A percentile compares a stretch with the other conserved stretches of the same genome.
Evolutionary conservation across 2,329 filamentous ascomycete species (phyloP).

Genomic region (Phyllosticta citribraziliensis): DNA sequence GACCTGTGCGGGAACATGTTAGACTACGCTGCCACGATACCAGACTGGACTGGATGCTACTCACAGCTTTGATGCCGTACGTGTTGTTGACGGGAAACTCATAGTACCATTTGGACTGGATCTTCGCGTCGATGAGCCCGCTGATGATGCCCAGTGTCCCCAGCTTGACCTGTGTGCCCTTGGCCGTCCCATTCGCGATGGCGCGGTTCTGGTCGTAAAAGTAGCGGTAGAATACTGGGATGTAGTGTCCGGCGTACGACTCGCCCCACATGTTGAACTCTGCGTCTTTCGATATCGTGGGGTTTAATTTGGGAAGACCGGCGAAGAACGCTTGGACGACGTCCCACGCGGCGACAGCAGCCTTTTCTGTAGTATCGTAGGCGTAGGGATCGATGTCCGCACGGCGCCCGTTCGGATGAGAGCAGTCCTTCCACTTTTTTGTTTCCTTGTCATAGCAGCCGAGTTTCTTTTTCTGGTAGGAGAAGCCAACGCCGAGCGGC

Average conservation of each 20-base stretch:
- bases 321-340: slow-evolving; percentile 25
- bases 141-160: slow-evolving; percentile 47
- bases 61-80: slow-evolving; percentile 37
- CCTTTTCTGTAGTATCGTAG: slow-evolving; percentile 23
- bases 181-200: slow-evolving; percentile 37
- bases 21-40: no score
- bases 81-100: slow-evolving; percentile 46
- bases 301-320: slow-evolving; percentile 30
- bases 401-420: neutral
- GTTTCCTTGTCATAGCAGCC: neutral
- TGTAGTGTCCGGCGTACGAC: slow-evolving; percentile 39
- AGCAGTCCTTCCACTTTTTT: neutral
- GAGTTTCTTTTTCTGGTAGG: slow-evolving; percentile 20
- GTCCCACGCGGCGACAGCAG: slow-evolving; percentile 28
- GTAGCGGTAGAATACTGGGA: slow-evolving; percentile 45
- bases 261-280: slow-evolving; percentile 46
- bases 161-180: slow-evolving; percentile 42
- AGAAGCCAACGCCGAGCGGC: slow-evolving; percentile 31
- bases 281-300: slow-evolving; percentile 34
- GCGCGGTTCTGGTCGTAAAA: slow-evolving; percentile 47
- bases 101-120: slow-evolving; percentile 35
- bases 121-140: slow-evolving; percentile 42
- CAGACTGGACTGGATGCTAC: neutral
- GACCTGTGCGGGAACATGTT: slow-evolving; percentile 17
- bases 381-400: neutral